phyloP scores from a whole-genome alignment of 176 grass and related monocot genomes.

The Cymbopogon citratus region DNA sequence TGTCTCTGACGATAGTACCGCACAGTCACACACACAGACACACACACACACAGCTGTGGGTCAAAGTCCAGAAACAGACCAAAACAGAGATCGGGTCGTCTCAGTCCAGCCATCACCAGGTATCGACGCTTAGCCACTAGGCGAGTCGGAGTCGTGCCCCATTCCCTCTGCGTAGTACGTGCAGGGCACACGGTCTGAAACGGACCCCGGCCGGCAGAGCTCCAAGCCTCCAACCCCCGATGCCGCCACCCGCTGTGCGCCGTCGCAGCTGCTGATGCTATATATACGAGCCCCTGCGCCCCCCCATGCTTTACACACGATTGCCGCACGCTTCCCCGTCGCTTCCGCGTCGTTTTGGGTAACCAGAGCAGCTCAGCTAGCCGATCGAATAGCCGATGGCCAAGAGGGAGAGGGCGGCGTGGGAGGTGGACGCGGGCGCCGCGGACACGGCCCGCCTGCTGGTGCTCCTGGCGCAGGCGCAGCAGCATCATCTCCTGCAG shows the following conservation, averaged over 20 bases:
- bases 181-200: slow-evolving; percentile 22
- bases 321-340: neutral
- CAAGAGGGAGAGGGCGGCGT: slow-evolving; percentile 35
- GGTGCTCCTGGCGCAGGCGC: slow-evolving; percentile 53
- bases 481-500: neutral
- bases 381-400: slow-evolving; percentile 5
- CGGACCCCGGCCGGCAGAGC: neutral
- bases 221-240: neutral
- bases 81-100: neutral
- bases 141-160: neutral
- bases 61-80: slow-evolving; percentile 12
- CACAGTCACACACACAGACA: neutral
- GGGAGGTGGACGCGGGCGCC: slow-evolving; percentile 34
- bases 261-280: neutral
- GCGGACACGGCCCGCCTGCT: slow-evolving; percentile 56
- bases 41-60: neutral
- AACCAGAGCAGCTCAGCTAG: neutral
- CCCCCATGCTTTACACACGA: neutral
- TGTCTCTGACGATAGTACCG: neutral
- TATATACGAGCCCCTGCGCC: neutral
- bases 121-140: neutral
- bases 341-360: neutral
- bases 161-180: neutral
- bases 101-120: neutral
- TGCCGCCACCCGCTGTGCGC: neutral